Base-by-base conservation (phyloP, 192 early-diverging fungal genomes). In the Backusella circina region DNA sequence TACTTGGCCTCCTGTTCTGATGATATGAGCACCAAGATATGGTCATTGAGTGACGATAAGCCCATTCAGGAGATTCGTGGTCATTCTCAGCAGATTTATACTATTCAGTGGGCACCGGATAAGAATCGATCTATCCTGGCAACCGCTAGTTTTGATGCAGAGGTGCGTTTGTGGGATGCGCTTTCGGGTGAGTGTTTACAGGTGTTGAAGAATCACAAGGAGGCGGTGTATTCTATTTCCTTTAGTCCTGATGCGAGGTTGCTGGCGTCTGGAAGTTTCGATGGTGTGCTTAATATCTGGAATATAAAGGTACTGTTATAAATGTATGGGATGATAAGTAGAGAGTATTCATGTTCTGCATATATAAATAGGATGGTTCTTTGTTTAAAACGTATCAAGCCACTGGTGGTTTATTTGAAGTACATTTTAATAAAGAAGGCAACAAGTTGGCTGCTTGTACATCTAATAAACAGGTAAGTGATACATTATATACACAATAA, bases 161-260 rank as follows among this genome's bases (percentile, higher is more conserved):
- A 91, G 1, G 87, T 95, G 31, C 87, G 94, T 32, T 71, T 98
- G 12, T 98, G 97, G 97, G 95, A 98, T 84, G 90, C 91, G 0
- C 80, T 86, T 8, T 85, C 83, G 7, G 89, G 87, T 23, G 77
- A 84, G 0, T 94, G 92, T 75, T 36, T 94, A n/a, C 90, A 91
- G 28, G 86, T 89, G 0, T 82, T 96, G 9, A 80, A 85, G 18
- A 86, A 86, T 4, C 94, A 95, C 78, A 80, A 86, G 3, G 88
- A 88, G 74, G 86, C 91, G 23, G 91, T 95, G 2, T 88, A 91
- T 51, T 89, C 88, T 15, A 81, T 95, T 6, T 85, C 92, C 5
- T 97, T 95, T 79, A 95, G 89, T 71, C 88, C 93, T 10, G 87
- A 92, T 80, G 94, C 92, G 5, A 79, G 83, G 1, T 87, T 89